A percentile compares a stretch with the other conserved stretches of the same genome.
These are phyloP conservation scores for Artomyces pyxidatus DNA, from an alignment of 768 basidiomycete genomes.

Conservation along the genomic window DNA sequence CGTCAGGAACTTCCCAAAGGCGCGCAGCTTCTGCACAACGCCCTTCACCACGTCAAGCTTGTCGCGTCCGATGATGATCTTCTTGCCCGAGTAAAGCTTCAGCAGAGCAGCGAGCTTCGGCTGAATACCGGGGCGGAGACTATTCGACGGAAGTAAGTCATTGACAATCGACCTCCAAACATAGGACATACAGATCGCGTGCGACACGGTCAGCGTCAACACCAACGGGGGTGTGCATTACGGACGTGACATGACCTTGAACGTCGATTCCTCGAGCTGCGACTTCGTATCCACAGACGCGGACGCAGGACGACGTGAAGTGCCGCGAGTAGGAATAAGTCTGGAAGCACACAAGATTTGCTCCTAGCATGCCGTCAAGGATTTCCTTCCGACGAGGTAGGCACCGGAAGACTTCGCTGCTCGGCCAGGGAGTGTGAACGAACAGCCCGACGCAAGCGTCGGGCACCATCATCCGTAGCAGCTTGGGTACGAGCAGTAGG, in stretches of 20 bases:
- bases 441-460: conserved; percentile 81
- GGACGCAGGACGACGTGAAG: conserved; percentile 90
- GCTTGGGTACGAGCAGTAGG: conserved; percentile 80
- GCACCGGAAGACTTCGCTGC: conserved; percentile 92
- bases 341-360: conserved; percentile 95
- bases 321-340: conserved; percentile 95
- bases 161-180: too few relatives aligned
- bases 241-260: conserved; percentile 72
- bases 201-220: conserved; percentile 89
- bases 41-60: conserved; percentile 99
- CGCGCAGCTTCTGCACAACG: conserved; percentile 94
- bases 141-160: too few relatives aligned
- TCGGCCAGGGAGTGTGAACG: conserved; percentile 97
- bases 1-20: conserved; percentile 88
- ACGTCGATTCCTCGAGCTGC: conserved; percentile 68
- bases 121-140: conserved; percentile 68
- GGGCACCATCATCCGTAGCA: conserved; percentile 65
- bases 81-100: conserved; percentile 88
- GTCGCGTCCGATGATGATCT: conserved; percentile 96
- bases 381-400: conserved; percentile 92
- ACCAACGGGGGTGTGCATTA: conserved; percentile 91
- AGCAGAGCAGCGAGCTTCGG: conserved; percentile 87
- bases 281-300: conserved; percentile 93
- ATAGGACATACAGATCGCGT: conserved; percentile 53
- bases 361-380: conserved; percentile 95